phyloP scores from a whole-genome alignment of 495 filamentous ascomycete genomes.

The Haplographium delicatum region DNA sequence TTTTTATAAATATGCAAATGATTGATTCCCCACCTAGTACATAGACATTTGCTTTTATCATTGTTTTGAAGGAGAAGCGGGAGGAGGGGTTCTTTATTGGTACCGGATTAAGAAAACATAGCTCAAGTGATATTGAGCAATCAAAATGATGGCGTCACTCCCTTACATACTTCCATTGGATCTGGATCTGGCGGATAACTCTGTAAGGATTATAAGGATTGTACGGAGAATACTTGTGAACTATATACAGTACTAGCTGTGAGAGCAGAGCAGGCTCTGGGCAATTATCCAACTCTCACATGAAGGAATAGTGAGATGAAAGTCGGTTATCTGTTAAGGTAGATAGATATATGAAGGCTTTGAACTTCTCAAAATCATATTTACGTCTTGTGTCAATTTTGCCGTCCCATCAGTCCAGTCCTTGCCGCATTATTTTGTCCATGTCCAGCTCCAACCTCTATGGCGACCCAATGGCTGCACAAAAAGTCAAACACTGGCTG shows the following conservation, averaged over 20 bases:
- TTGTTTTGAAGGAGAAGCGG: neutral
- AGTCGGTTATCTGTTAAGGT: neutral
- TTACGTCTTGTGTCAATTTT: too few species aligned
- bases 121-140: neutral
- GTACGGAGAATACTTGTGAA: neutral
- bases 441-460: too few species aligned
- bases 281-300: neutral
- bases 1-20: neutral
- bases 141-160: slow-evolving; percentile 12
- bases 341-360: neutral
- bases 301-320: neutral
- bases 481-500: too few species aligned
- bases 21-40: slow-evolving; percentile 24
- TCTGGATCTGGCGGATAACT: slow-evolving; percentile 1
- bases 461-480: too few species aligned
- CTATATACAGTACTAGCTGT: neutral
- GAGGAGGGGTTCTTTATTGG: neutral
- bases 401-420: too few species aligned
- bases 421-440: too few species aligned
- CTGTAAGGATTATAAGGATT: neutral
- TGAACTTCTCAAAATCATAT: too few species aligned
- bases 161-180: slow-evolving; percentile 4
- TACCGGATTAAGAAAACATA: neutral
- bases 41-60: slow-evolving; percentile 22
- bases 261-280: neutral